Percentiles rank a stretch among this genome's conserved stretches.
These are phyloP conservation scores for Serendipita sp. DNA, from an alignment of 768 basidiomycete species.

Conservation along the genomic window DNA sequence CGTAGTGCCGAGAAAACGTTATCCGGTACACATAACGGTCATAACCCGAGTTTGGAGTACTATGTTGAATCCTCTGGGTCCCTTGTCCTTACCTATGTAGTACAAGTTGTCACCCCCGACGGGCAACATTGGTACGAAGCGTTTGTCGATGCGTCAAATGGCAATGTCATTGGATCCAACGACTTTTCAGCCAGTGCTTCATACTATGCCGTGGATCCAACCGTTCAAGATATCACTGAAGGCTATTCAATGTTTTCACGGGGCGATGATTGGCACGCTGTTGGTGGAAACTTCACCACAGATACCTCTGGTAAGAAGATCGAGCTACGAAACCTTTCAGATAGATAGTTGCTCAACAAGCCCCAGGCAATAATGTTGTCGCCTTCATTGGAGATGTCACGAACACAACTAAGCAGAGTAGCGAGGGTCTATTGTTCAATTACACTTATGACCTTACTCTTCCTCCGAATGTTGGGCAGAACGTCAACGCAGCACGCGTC, in stretches of 20 bases:
- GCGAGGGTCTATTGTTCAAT: slow-evolving; percentile 24
- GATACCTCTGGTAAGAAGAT: slow-evolving; percentile 16
- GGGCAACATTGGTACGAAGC: slow-evolving; percentile 37
- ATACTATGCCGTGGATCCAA: neutral
- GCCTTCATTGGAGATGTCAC: slow-evolving; percentile 18
- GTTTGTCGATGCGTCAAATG: slow-evolving; percentile 40
- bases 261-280: slow-evolving; percentile 36
- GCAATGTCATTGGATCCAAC: slow-evolving; percentile 31
- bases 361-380: slow-evolving; percentile 24
- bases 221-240: neutral
- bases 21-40: slow-evolving; percentile 25
- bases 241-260: slow-evolving; percentile 7
- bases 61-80: slow-evolving; percentile 24
- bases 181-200: slow-evolving; percentile 32
- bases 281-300: slow-evolving; percentile 21
- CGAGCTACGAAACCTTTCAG: neutral
- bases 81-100: slow-evolving; percentile 24
- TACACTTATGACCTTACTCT: slow-evolving; percentile 21
- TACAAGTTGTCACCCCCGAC: slow-evolving; percentile 27
- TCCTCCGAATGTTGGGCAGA: slow-evolving; percentile 26
- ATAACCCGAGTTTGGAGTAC: slow-evolving; percentile 25
- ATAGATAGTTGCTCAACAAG: slow-evolving; percentile 17
- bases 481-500: slow-evolving; percentile 36
- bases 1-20: slow-evolving; percentile 23
- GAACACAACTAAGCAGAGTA: slow-evolving; percentile 23